Base-by-base conservation (phyloP, 495 filamentous ascomycete species). In the Daldinia vernicosa region DNA sequence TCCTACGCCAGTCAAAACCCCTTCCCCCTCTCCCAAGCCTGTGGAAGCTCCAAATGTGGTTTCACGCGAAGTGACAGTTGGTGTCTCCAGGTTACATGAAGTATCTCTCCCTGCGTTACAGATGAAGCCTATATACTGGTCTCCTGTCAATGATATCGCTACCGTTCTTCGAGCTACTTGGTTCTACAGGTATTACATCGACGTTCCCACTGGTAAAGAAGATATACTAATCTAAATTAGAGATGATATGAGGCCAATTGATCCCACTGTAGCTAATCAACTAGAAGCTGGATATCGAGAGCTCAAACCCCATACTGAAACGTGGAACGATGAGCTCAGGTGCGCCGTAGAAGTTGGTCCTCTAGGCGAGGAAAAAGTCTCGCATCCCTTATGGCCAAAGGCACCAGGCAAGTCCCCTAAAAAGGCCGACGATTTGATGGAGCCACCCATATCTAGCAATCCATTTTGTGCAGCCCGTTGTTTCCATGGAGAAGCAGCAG, bases 41-140 rank as follows among this genome's bases (percentile, higher is more conserved):
- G 63, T 59, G 17, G 56, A 67, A 37, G 37, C 55, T 14, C 26
- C 53, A 17, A 70, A 70, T 27, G 35, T 57, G 12, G 72, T 78
- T n/a, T 78, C 79, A 19, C 74, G 75, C 7, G 85, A 88, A 57
- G 84, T 96, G 43, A 86, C 90, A 4, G 93, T 96, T 14, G 93
- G 93, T 4, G 84, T 93, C 4, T 93, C 91, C 15, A 87, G 92
- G 64, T 82, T 96, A 53, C 92, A 87, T 62, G 81, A 84, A 70
- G 85, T 89, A 4, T 78, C 85, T 30, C 75, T 89, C n/a, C 85
- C 84, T 14, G 77, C 80, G 6, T 78, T 90, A 11, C 80, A 92
- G 80, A 98, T 99, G 94, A 91, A 94, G 77, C 95, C 95, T 0
- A 98, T 98, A 43, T 99, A 99, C 74, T 99, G 95, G 95, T 93